Evolutionary conservation across 2,329 filamentous ascomycete genomes (phyloP), one percentile per base, ranked within the genome.

Genomic region (Zymoseptoria ardabiliae): DNA sequence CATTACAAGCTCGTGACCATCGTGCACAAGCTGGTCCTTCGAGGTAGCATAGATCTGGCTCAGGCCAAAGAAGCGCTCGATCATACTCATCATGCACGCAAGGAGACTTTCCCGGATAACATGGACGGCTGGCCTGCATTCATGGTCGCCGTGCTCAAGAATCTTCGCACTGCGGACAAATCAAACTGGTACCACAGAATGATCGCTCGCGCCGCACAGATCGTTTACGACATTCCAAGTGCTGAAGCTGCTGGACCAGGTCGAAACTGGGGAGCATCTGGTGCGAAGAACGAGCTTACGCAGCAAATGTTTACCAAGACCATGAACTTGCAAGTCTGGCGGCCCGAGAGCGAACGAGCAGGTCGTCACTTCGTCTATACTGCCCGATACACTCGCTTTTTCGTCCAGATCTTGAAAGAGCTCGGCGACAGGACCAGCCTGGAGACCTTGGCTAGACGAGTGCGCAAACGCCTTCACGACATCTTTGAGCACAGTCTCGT

Each of bases 151-250:
- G 83, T 86, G 0, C 72, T 87, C 54, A 83, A 82, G 66, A 78
- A 78, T 30, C 73, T 88, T 56, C 81, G 83, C 57, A 76, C 76
- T 41, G 91, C 91, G 61, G 92, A 97, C 74, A 95, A 96, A 77
- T 89, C 90, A 0, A 93, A 94, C 68, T 97, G 92, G 92, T 92
- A 97, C 70, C 92, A 97, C 72, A 88, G 92, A 20, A 91, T 97
- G 76, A 90, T 91, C 56, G 86, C 88, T 69, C 85, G 91, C 22
- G 86, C 83, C 63, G 85, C 85, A 5, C 81, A 82, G 64, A 78
- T 87, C 49, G 75, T 87, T 6, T 88, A 84, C 65, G 19, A 50
- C 30, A 28, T 28, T 4, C 51, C 51, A 9, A 62, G 53, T n/a
- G 53, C 60, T 52, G 51, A 53, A 21, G 23, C 25, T 19, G 28